phyloP scores from a whole-genome alignment of 805 yeast genomes.

The Metschnikowia gelsemii region DNA sequence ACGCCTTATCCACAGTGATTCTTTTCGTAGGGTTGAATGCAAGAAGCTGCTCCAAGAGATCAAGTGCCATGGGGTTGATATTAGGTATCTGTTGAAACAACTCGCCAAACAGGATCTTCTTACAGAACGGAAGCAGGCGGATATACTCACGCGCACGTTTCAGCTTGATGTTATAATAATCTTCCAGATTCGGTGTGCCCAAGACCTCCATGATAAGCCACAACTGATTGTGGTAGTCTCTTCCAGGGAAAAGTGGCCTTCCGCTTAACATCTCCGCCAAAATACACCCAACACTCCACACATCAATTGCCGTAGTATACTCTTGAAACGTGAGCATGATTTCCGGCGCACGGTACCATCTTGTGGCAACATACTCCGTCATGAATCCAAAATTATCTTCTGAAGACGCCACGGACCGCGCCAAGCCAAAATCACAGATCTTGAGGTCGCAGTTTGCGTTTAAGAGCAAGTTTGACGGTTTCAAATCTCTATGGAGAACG shows the following conservation, averaged over 20 bases:
- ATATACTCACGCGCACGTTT: conserved; percentile 88
- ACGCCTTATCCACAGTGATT: conserved; percentile 72
- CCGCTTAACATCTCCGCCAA: conserved; percentile 87
- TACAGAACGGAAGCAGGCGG: conserved; percentile 65
- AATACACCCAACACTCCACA: conserved; percentile 97
- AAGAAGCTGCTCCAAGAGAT: conserved; percentile 62
- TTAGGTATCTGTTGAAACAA: conserved; percentile 22
- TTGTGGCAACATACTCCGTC: conserved; percentile 97
- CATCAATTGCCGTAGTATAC: conserved; percentile 91
- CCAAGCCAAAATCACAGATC: conserved; percentile 92
- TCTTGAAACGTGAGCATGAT: conserved; percentile 93
- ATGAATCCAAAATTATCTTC: conserved; percentile 74
- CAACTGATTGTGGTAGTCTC: conserved; percentile 89
- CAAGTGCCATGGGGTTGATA: conserved; percentile 48
- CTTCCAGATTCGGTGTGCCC: conserved; percentile 85
- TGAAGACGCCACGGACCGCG: conserved; percentile 60
- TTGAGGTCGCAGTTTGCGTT: conserved; percentile 93
- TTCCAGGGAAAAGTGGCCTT: conserved; percentile 88
- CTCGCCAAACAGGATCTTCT: conserved; percentile 43
- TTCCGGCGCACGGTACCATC: conserved; percentile 98
- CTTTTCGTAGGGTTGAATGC: conserved; percentile 71
- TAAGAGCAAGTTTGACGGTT: conserved; percentile 82
- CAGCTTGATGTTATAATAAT: conserved; percentile 70
- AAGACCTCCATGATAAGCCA: conserved; percentile 79
- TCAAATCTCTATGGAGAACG: conserved; percentile 88